Conservation (phyloP, 768 basidiomycete species). For the Xerocomellus intermedius region DNA sequence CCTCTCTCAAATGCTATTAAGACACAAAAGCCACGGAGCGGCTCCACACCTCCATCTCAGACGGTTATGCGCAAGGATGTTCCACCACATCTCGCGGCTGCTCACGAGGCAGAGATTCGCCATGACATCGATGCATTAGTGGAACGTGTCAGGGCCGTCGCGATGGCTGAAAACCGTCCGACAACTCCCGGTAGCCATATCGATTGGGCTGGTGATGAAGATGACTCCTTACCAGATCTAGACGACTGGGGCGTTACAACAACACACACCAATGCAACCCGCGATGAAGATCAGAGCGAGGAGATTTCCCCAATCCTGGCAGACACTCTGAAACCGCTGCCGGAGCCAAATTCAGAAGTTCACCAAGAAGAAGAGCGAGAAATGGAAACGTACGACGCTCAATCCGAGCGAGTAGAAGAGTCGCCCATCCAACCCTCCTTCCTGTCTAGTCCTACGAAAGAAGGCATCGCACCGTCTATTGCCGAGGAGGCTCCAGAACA, state of each 20-base stretch:
- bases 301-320: constrained; percentile 68
- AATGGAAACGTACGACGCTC: constrained; percentile 19
- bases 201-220: constrained; percentile 89
- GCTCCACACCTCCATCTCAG: constrained; percentile 23
- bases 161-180: constrained; percentile 66
- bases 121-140: constrained; percentile 75
- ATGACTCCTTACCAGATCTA: constrained; percentile 74
- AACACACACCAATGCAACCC: constrained; percentile 28
- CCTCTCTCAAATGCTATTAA: constrained; percentile 20
- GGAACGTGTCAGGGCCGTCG: constrained; percentile 70
- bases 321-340: constrained; percentile 59
- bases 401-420: constrained; percentile 5
- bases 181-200: constrained; percentile 76
- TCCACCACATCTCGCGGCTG: constrained; percentile 52
- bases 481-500: constrained; percentile 17
- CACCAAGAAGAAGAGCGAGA: constrained; percentile 21
- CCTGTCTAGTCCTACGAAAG: constrained; percentile 3
- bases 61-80: constrained; percentile 47
- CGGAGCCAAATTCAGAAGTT: constrained; percentile 41
- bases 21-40: constrained; percentile 36
- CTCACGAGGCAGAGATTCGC: constrained; percentile 46
- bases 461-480: background rate
- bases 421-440: constrained; percentile 9
- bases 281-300: constrained; percentile 33
- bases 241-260: constrained; percentile 81